These are phyloP conservation scores for Fusarium luffae DNA, from an alignment of 2,329 filamentous ascomycete genomes.

Conservation along the genomic window DNA sequence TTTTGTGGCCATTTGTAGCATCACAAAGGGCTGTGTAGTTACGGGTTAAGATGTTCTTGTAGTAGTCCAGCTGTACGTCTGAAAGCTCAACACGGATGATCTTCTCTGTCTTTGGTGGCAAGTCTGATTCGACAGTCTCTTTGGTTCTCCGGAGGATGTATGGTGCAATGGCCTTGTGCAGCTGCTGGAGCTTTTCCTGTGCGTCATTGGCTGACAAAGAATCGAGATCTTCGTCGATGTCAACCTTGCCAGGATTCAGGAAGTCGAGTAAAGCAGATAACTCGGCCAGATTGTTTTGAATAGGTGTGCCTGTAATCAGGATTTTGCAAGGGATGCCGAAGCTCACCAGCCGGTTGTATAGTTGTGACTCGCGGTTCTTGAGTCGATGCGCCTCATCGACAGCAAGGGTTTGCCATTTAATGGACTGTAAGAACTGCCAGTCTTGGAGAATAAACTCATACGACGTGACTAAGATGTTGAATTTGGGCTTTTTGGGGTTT, in stretches of 20 bases:
- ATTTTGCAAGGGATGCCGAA: conserved; percentile 91
- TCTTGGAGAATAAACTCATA: conserved; percentile 96
- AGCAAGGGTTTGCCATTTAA: conserved; percentile 97
- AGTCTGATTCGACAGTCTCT: conserved; percentile 94
- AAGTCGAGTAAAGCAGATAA: conserved; percentile 94
- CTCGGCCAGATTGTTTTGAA: conserved; percentile 96
- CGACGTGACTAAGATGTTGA: conserved; percentile 96
- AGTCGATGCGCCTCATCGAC: conserved; percentile 97
- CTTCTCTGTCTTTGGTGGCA: conserved; percentile 97
- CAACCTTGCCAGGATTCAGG: conserved; percentile 91
- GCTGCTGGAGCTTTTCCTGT: conserved; percentile 84
- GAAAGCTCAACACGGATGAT: conserved; percentile 98
- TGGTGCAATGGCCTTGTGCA: conserved; percentile 88
- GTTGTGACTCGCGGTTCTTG: conserved; percentile 94
- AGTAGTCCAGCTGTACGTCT: conserved; percentile 96
- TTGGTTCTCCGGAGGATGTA: conserved; percentile 97
- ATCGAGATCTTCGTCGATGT: conserved; percentile 92
- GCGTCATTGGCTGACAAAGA: conserved; percentile 80
- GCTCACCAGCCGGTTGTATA: conserved; percentile 85
- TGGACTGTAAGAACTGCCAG: conserved; percentile 82
- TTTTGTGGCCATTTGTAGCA: conserved; percentile 89
- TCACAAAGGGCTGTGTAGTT: conserved; percentile 96
- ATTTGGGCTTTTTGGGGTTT: conserved; percentile 89
- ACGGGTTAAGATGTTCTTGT: conserved; percentile 97
- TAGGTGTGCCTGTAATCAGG: conserved; percentile 95